These are phyloP conservation scores for Salisapilia sapeloensis DNA, from an alignment of 352 stramenopile genomes.

Conservation along the genomic window DNA sequence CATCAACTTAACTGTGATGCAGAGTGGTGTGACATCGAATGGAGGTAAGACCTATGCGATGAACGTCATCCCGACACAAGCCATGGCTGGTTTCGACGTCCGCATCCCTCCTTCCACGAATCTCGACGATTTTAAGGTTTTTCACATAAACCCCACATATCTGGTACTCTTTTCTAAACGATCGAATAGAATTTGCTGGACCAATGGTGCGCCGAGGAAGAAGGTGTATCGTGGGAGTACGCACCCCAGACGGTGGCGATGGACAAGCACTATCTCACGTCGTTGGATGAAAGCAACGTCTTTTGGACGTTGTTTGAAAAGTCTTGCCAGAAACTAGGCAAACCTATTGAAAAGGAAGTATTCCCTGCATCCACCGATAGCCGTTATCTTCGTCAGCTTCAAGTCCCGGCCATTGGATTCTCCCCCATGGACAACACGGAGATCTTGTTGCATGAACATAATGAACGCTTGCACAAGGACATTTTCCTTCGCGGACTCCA, in stretches of 20 bases:
- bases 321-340: constrained; percentile 26
- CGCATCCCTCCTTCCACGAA: constrained; percentile 83
- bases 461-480: constrained; percentile 87
- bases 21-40: constrained; percentile 76
- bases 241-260: constrained; percentile 17
- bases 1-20: constrained; percentile 89
- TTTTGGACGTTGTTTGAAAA: constrained; percentile 48
- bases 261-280: constrained; percentile 42
- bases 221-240: constrained; percentile 74
- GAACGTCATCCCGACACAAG: constrained; percentile 89
- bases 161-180: no score
- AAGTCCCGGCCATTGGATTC: constrained; percentile 86
- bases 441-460: constrained; percentile 93
- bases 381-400: constrained; percentile 81
- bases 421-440: constrained; percentile 90
- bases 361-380: constrained; percentile 92
- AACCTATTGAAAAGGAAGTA: constrained; percentile 75
- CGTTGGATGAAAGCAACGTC: constrained; percentile 26
- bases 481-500: constrained; percentile 86
- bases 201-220: constrained; percentile 77
- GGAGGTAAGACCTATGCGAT: constrained; percentile 77
- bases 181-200: constrained; percentile 61
- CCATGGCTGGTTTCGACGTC: constrained; percentile 88
- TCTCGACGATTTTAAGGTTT: constrained; percentile 59
- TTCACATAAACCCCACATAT: no score